A percentile compares a stretch with the other conserved stretches of the same genome.
Evolutionary conservation across 768 basidiomycete genomes (phyloP).

Genomic region (Lentinula sp.): DNA sequence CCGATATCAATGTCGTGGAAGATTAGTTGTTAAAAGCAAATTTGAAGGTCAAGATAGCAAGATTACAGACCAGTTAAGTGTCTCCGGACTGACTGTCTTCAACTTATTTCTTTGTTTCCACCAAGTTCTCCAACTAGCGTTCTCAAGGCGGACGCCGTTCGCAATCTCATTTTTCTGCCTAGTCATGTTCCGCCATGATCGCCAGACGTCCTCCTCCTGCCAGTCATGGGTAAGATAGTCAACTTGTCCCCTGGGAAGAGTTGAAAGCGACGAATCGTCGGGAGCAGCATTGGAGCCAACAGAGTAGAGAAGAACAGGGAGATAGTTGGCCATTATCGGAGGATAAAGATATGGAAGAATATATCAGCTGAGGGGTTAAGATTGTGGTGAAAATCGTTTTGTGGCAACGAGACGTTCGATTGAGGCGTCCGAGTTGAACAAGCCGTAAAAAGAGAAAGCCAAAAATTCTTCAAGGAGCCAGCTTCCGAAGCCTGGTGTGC

Average conservation of each 20-base stretch:
- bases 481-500: neutral
- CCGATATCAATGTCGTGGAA: neutral
- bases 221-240: slow-evolving; percentile 98
- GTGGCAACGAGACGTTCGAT: neutral
- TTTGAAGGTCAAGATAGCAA: slow-evolving; percentile 2
- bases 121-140: slow-evolving; percentile 98
- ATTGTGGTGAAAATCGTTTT: neutral
- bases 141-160: slow-evolving; percentile 92
- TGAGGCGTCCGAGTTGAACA: neutral
- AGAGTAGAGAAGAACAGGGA: slow-evolving; percentile 65
- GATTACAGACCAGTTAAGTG: slow-evolving; percentile 88
- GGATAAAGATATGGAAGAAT: slow-evolving; percentile 1
- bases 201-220: slow-evolving; percentile 98
- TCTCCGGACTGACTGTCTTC: slow-evolving; percentile 93
- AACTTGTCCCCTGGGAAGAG: slow-evolving; percentile 86
- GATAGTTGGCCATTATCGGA: slow-evolving; percentile 55
- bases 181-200: slow-evolving; percentile 98
- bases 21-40: slow-evolving; percentile 9
- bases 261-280: slow-evolving; percentile 78
- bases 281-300: slow-evolving; percentile 51
- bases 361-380: neutral
- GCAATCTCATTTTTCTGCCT: slow-evolving; percentile 97
- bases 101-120: slow-evolving; percentile 98
- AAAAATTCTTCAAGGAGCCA: neutral
- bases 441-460: neutral